Evolutionary conservation across 2,329 filamentous ascomycete species (phyloP).

Genomic region (Microdochium nivale): DNA sequence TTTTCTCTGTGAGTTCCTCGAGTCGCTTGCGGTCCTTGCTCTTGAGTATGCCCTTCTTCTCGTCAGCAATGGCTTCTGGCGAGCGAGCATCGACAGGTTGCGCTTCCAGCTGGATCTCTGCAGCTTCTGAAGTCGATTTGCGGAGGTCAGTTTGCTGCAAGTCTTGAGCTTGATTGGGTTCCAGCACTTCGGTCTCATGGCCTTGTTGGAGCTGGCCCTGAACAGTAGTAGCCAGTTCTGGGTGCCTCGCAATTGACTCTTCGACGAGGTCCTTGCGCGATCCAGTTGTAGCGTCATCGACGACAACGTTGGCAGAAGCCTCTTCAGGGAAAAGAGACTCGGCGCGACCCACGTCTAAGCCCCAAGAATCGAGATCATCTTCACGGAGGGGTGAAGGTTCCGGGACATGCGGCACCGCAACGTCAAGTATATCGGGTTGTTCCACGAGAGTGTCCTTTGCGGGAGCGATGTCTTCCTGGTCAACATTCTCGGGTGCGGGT

Average conservation of each 20-base stretch:
- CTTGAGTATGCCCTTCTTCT: no score
- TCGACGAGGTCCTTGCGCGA: neutral
- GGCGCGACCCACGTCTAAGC: neutral
- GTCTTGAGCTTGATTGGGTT: neutral
- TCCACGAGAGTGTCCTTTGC: neutral
- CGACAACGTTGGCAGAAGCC: neutral
- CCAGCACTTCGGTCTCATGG: neutral
- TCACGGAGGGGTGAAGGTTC: neutral
- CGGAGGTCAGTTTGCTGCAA: neutral
- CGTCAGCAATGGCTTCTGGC: neutral
- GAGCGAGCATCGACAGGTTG: neutral
- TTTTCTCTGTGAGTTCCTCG: no score
- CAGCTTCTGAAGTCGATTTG: neutral
- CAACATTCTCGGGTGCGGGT: neutral
- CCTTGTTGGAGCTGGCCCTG: neutral
- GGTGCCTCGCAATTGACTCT: neutral
- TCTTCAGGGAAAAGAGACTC: neutral
- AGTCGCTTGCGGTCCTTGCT: no score
- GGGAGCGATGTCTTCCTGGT: neutral
- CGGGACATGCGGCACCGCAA: neutral
- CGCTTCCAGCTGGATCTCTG: neutral
- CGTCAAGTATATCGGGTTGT: neutral
- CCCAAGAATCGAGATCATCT: neutral
- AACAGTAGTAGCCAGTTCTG: neutral
- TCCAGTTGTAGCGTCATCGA: neutral